These are phyloP conservation scores for Mycena vulgaris DNA, from an alignment of 768 basidiomycete species.

Conservation along the genomic window DNA sequence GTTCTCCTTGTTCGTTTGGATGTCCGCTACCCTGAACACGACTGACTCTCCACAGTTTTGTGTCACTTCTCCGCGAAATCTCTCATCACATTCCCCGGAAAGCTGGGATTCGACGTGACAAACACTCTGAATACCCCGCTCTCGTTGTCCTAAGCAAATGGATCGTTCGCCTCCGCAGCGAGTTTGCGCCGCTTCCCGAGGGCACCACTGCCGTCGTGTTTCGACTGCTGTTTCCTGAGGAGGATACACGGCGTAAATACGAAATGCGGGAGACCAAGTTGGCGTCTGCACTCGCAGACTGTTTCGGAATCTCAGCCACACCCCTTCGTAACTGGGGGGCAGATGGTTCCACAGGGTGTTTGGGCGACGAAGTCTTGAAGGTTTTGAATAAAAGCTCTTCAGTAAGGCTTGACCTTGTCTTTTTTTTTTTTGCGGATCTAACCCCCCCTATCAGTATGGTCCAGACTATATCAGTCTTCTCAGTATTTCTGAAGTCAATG, in stretches of 20 bases:
- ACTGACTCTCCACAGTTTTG: conserved; percentile 56
- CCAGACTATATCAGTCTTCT: conserved; percentile 50
- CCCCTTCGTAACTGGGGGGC: conserved; percentile 57
- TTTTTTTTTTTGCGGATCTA: neutral
- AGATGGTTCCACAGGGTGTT: conserved; percentile 70
- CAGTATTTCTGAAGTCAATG: conserved; percentile 69
- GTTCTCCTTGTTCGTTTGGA: conserved; percentile 60
- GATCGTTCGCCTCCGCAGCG: conserved; percentile 57
- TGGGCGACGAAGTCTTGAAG: conserved; percentile 76
- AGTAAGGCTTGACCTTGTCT: conserved; percentile 45
- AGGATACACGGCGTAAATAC: conserved; percentile 80
- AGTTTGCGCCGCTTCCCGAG: conserved; percentile 63
- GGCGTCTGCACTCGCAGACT: conserved; percentile 64
- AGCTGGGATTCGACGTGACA: conserved; percentile 40
- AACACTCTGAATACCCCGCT: conserved; percentile 51
- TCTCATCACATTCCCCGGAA: conserved; percentile 49
- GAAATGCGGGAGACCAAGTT: conserved; percentile 80
- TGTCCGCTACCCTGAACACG: neutral
- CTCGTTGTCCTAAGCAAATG: conserved; percentile 61
- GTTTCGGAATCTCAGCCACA: conserved; percentile 56
- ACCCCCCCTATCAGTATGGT: conserved; percentile 13
- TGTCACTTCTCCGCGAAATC: conserved; percentile 65
- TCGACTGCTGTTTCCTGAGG: conserved; percentile 88
- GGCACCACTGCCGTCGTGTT: conserved; percentile 75
- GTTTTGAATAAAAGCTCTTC: conserved; percentile 58